Evolutionary conservation across 169 alveolate genomes (phyloP).

Genomic region (Toxoplasma gondii): DNA sequence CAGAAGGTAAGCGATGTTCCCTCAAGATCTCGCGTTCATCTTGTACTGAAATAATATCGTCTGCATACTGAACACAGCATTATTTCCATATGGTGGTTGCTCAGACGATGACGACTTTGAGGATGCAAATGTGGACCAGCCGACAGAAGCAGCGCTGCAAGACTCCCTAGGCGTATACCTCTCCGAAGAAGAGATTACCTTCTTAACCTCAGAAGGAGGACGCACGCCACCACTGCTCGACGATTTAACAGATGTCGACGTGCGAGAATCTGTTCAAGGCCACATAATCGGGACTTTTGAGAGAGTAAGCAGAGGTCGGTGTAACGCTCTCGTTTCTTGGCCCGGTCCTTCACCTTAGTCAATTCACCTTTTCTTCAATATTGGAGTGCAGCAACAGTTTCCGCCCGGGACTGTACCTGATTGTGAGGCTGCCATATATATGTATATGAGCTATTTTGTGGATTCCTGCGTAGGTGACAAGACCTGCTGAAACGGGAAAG

Average conservation of each 20-base stretch:
- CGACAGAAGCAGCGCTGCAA: not conserved
- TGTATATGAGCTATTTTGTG: not conserved
- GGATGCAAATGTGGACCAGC: constrained; percentile 31
- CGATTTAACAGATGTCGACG: not conserved
- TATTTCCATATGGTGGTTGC: not conserved
- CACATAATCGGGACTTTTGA: not conserved
- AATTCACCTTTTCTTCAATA: too few relatives aligned
- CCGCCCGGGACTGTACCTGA: too few relatives aligned
- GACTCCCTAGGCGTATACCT: constrained; percentile 1
- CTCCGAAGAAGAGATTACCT: not conserved
- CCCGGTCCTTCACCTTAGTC: not conserved
- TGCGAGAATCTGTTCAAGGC: not conserved
- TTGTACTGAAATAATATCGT: too few relatives aligned
- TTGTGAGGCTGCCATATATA: not conserved
- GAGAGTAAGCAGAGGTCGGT: not conserved
- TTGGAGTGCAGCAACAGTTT: too few relatives aligned
- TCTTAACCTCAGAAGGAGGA: not conserved
- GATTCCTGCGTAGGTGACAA: not conserved
- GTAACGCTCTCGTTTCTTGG: not conserved
- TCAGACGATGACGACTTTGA: constrained; percentile 35
- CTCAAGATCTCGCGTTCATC: too few relatives aligned
- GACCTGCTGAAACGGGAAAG: constrained; percentile 28
- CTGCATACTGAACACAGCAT: not conserved
- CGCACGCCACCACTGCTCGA: not conserved
- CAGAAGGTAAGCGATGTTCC: not conserved